Base-by-base conservation (phyloP, 805 yeast species). In the Saccharomyces mikatae region DNA sequence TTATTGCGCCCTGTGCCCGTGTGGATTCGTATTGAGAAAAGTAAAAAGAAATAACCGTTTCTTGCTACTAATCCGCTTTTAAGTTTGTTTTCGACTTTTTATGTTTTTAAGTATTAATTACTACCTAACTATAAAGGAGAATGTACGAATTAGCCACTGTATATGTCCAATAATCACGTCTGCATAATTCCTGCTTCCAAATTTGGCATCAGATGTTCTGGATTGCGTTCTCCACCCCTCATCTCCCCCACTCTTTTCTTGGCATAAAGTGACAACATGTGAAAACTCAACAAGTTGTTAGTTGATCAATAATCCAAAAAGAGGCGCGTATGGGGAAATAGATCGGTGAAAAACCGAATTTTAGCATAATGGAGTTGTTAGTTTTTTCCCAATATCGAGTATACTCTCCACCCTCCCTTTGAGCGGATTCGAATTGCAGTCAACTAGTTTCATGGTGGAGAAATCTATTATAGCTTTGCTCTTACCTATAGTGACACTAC, bases 281-380 rank as follows among this genome's bases (percentile, higher is more conserved):
- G 30, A 13, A 46, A 24, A 26, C 30, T 26, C 28, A 26, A 27
- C 30, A 46, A 26, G 21, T 46, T 46, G 30, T 46, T 46, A 24
- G 24, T 46, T 21, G 3, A 11, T 14, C 29, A 8, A 14, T 46
- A 4, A 10, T 46, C 3, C 30, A 27, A 14, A 26, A 11, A 9
- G n/a, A 46, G 8, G 28, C 21, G 21, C 30, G 10, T 22, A 49
- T 32, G 29, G 22, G 24, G 13, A 28, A 50, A n/a, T 17, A 21
- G 11, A 36, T 17, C 8, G 22, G 44, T 17, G 17, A 17, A 13
- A 8, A 29, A 29, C 11, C 11, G 31, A 6, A 24, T 13, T 62
- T 62, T 74, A 80, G 30, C 87, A 79, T 31, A 89, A 73, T 3
- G 97, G 97, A 10, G 96, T 89, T 2, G 87, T 89, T 49, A 91